Evolutionary conservation across 2,329 filamentous ascomycete species (phyloP), one percentile per base, ranked within the genome.

Genomic region (Lecanoromycetidae sp.): DNA sequence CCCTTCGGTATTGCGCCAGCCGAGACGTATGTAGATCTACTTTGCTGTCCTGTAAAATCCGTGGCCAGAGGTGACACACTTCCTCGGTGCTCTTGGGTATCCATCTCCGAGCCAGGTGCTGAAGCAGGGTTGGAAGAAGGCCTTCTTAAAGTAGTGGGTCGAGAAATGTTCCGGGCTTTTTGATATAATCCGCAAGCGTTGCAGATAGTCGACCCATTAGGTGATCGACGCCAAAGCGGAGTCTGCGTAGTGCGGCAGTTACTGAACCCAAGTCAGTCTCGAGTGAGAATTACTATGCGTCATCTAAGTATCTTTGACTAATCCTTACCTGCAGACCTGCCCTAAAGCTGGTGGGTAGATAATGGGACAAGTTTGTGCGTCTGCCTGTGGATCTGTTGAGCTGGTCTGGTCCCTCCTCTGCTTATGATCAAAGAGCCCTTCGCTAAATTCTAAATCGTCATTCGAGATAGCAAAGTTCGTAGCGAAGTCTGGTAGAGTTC

Each of bases 111-210:
- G 20, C 63, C 56, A 36, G 51, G 36, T 52, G 58, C 29, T 42
- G 44, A 52, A 13, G 39, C 47, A 3, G 57, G 48, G 23, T 61
- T 54, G 43, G 66, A 62, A 23, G 78, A 74, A 9, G 83, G 79
- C 52, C 87, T 82, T 67, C 94, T 95, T 49, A 95, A 70, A 57
- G 87, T 94, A 5, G 87, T 91, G 12, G 91, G 91, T 42, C 91
- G 79, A 57, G 86, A 80, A 52, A 90, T 84, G 61, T 96, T 96
- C 55, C 91, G 79, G 8, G 90, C 88, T 64, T 96, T 96, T 53
- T 86, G 72, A 63, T 98, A 98, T 13, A 98, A 74, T 34, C 91
- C 91, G 60, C 91, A 98, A 5, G 91, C 91, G 66, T 98, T 98
- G 68, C 91, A 98, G 51, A 98, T 96, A 23, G 87, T 95, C 46